phyloP scores from a whole-genome alignment of 176 grass and related monocot genomes.

The Avena eriantha region DNA sequence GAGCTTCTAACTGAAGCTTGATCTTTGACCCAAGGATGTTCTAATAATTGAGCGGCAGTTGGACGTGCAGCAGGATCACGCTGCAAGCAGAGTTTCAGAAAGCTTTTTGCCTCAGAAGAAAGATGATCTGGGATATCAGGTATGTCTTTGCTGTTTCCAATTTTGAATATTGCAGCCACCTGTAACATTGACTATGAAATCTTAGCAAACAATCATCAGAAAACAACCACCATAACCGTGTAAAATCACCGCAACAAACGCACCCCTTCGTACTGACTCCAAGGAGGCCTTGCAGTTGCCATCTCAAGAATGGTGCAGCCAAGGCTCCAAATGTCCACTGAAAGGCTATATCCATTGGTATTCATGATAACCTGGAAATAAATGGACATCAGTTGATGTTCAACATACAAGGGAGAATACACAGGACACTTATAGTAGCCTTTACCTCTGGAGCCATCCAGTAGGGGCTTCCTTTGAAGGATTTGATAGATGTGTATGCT shows the following conservation, averaged over 20 bases:
- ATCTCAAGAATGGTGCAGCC: constrained; percentile 99
- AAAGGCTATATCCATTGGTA: constrained; percentile 90
- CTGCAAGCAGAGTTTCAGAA: constrained; percentile 87
- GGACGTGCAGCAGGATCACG: constrained; percentile 88
- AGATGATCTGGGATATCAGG: constrained; percentile 89
- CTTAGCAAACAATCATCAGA: constrained; percentile 38
- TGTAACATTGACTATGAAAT: constrained; percentile 43
- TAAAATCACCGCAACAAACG: constrained; percentile 8
- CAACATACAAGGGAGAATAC: constrained; percentile 7
- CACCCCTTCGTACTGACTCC: constrained; percentile 98
- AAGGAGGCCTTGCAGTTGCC: constrained; percentile 94
- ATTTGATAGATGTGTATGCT: constrained; percentile 81
- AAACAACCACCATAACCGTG: background rate
- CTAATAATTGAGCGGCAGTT: constrained; percentile 78
- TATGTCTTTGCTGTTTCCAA: constrained; percentile 98
- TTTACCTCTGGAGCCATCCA: constrained; percentile 99
- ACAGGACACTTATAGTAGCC: background rate
- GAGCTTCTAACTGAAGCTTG: constrained; percentile 45
- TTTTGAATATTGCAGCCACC: constrained; percentile 99
- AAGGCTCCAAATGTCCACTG: constrained; percentile 99
- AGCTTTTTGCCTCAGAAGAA: constrained; percentile 76
- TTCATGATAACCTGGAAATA: constrained; percentile 93
- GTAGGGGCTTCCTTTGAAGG: constrained; percentile 97
- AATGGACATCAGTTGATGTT: background rate
- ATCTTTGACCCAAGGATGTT: constrained; percentile 88